These are phyloP conservation scores for Heterobasidion parviporum DNA, from an alignment of 1,284 basidiomycete genomes.

Conservation along the genomic window DNA sequence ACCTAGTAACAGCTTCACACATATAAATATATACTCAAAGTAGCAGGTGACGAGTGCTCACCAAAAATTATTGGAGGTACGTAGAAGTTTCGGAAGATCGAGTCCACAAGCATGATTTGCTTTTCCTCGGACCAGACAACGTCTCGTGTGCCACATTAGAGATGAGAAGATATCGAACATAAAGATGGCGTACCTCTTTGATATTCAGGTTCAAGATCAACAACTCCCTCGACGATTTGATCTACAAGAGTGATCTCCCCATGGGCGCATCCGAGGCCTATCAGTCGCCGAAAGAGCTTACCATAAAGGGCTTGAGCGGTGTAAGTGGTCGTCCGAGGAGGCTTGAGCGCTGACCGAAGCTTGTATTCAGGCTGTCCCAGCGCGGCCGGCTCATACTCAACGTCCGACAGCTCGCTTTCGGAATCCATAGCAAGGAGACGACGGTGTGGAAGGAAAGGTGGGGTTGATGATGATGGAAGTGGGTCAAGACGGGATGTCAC, in stretches of 20 bases:
- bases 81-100: constrained; percentile 33
- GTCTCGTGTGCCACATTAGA: constrained; percentile 26
- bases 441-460: background rate
- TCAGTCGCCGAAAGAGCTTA: constrained; percentile 14
- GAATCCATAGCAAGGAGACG: background rate
- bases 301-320: constrained; percentile 60
- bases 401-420: constrained; percentile 34
- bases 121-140: constrained; percentile 56
- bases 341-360: constrained; percentile 47
- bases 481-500: background rate
- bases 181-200: constrained; percentile 50
- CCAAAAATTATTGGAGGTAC: constrained; percentile 61
- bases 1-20: constrained; percentile 31
- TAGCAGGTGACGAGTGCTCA: constrained; percentile 15
- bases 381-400: constrained; percentile 18
- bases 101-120: constrained; percentile 31
- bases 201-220: constrained; percentile 67
- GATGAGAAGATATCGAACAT: background rate
- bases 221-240: constrained; percentile 48
- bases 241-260: constrained; percentile 27
- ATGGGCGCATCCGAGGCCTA: background rate
- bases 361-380: constrained; percentile 27
- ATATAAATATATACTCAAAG: background rate
- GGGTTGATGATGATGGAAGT: background rate
- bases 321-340: constrained; percentile 59